Evolutionary conservation across 352 stramenopile species (phyloP).

Genomic region (Blastocystis sp.): DNA sequence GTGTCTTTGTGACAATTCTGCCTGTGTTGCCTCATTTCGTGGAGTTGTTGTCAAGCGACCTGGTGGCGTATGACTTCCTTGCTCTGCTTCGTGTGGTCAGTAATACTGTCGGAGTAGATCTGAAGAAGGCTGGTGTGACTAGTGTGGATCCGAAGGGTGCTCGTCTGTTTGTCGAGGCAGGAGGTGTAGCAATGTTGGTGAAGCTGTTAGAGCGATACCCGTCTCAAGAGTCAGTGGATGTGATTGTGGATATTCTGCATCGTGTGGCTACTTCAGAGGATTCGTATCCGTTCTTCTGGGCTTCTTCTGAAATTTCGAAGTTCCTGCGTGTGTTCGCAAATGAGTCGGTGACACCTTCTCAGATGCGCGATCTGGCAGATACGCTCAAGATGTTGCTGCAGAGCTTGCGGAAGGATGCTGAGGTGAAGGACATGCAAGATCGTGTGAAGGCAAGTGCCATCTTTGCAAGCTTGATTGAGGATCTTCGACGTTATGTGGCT

Average conservation of each 20-base stretch:
- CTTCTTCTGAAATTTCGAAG: neutral
- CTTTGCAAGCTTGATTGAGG: constrained; percentile 34
- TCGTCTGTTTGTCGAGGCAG: neutral
- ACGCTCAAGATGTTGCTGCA: constrained; percentile 26
- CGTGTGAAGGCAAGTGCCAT: constrained; percentile 26
- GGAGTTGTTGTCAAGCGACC: constrained; percentile 9
- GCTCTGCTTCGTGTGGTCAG: neutral
- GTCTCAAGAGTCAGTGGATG: neutral
- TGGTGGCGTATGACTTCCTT: neutral
- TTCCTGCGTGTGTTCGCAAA: constrained; percentile 11
- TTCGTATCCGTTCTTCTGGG: constrained; percentile 37
- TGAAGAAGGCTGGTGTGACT: neutral
- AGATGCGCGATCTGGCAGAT: constrained; percentile 13
- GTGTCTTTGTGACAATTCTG: constrained; percentile 27
- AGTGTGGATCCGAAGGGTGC: constrained; percentile 2
- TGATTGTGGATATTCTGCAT: constrained; percentile 31
- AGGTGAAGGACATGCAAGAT: neutral
- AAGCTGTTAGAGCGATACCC: constrained; percentile 41
- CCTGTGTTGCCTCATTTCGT: neutral
- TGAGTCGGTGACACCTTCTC: neutral
- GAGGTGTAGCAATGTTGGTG: constrained; percentile 9
- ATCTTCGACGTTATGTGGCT: neutral
- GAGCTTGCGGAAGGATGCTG: neutral
- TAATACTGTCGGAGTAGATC: constrained; percentile 11
- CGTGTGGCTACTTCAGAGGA: neutral